Conservation (phyloP, 164 flowering plant genomes). For the Stephania yunnanensis region DNA sequence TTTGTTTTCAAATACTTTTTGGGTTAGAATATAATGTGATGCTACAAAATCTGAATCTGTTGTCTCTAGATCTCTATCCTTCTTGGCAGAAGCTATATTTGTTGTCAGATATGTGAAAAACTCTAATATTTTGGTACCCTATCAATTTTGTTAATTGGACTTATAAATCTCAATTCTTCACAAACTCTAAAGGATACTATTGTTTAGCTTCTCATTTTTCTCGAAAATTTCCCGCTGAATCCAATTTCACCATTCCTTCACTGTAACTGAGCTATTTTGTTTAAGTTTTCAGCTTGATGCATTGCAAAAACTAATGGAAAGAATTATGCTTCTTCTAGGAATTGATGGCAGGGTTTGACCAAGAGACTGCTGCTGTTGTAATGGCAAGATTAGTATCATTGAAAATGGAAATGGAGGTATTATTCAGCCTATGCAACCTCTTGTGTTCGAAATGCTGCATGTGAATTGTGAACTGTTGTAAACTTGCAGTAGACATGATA, state of each 20-base stretch:
- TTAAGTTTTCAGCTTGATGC: not conserved
- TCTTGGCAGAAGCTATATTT: not conserved
- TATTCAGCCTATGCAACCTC: not conserved
- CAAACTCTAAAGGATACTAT: not conserved
- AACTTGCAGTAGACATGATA: not conserved
- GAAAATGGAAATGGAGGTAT: slow-evolving; percentile 98
- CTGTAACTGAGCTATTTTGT: slow-evolving; percentile 1
- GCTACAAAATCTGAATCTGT: too few species aligned
- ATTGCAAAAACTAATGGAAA: not conserved
- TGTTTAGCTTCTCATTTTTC: not conserved
- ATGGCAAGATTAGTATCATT: slow-evolving; percentile 79
- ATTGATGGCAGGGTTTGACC: slow-evolving; percentile 89
- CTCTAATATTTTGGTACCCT: not conserved
- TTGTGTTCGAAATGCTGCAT: not conserved
- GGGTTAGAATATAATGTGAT: too few species aligned
- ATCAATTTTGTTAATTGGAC: not conserved
- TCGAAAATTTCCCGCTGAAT: not conserved
- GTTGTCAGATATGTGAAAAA: not conserved
- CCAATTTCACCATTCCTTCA: not conserved
- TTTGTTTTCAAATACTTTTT: too few species aligned
- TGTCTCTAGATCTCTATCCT: not conserved
- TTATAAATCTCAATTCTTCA: not conserved
- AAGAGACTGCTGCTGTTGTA: slow-evolving; percentile 94
- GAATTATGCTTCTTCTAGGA: slow-evolving; percentile 45
- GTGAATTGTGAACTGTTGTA: not conserved